Evolutionary conservation across 2,329 filamentous ascomycete genomes (phyloP), one percentile per base, ranked within the genome.

Genomic region (Cladorrhinum sp.): DNA sequence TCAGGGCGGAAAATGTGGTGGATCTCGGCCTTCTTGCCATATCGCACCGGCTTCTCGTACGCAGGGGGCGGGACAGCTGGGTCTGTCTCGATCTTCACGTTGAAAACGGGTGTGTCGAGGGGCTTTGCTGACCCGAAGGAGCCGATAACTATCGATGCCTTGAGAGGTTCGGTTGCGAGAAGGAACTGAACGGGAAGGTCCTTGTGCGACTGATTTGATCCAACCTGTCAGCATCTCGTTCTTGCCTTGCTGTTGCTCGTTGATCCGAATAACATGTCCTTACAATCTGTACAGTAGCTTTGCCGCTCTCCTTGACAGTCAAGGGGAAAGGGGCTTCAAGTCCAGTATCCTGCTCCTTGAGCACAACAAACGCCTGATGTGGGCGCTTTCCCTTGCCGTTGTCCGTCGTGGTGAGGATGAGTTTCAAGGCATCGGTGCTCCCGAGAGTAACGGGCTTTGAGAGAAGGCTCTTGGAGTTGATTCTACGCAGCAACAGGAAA

Each of bases 351-450:
- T 82, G 79, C 68, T 98, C 92, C 69, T 85, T 87, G 61, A 99
- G 77, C 16, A 95, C 82, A 58, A 99, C 82, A 79, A 97, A 97
- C 5, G 92, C 92, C 77, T 99, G 95, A 76, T 99, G 95, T 68
- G 95, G 92, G 66, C 90, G 86, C 81, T 92, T 94, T 52, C 85
- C 83, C 68, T 86, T 88, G 76, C 87, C 86, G 72, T 85, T 87
- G 71, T 96, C 91, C 73, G 89, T 89, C 8, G 91, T 84, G 33
- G 92, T 96, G 70, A 99, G 79, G 67, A 86, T 77, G 67, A 99
- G 79, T 79, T 95, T 96, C 71, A 98, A 80, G 48, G 86, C 86
- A 72, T 96, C 92, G 58, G 84, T 74, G 58, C 82, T 76, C 64
- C 86, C 85, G 64, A 98, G 80, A 10, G 81, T 75, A 48, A 97